phyloP scores from a whole-genome alignment of 2,329 filamentous ascomycete species.

The Tothia fuscella region DNA sequence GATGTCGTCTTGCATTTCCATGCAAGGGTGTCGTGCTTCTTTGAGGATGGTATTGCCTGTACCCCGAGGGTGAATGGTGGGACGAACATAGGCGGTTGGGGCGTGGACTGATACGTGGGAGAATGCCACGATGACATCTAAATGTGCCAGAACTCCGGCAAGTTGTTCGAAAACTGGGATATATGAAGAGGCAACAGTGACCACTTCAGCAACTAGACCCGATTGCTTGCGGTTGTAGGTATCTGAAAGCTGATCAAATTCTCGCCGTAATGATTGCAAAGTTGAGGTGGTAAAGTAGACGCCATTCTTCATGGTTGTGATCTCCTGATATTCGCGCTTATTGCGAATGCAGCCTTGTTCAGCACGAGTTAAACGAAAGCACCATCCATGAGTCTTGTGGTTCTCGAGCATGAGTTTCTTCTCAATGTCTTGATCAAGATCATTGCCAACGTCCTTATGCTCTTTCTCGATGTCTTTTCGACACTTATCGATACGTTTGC shows the following conservation, averaged over 20 bases:
- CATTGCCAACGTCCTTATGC: constrained; percentile 61
- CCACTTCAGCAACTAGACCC: constrained; percentile 83
- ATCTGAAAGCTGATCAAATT: constrained; percentile 86
- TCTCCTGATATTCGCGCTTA: constrained; percentile 81
- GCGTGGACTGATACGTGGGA: constrained; percentile 90
- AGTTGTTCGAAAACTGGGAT: constrained; percentile 84
- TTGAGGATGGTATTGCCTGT: constrained; percentile 80
- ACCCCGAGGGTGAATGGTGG: constrained; percentile 79
- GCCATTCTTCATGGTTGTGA: constrained; percentile 96
- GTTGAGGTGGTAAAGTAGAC: constrained; percentile 91
- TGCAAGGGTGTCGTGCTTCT: constrained; percentile 89
- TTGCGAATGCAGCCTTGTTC: constrained; percentile 86
- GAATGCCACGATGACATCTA: constrained; percentile 90
- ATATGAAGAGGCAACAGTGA: constrained; percentile 87
- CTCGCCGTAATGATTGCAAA: constrained; percentile 68
- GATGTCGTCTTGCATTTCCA: constrained; percentile 98
- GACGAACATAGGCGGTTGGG: constrained; percentile 80
- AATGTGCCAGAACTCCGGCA: constrained; percentile 76
- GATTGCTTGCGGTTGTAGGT: constrained; percentile 93
- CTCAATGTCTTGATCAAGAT: constrained; percentile 83
- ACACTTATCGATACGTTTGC: constrained; percentile 78
- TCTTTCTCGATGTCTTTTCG: constrained; percentile 74
- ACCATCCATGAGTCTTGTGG: constrained; percentile 92
- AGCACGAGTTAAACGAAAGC: constrained; percentile 79
- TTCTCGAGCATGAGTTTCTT: constrained; percentile 98